phyloP scores from a whole-genome alignment of 768 basidiomycete species.

The Jaapia argillacea region DNA sequence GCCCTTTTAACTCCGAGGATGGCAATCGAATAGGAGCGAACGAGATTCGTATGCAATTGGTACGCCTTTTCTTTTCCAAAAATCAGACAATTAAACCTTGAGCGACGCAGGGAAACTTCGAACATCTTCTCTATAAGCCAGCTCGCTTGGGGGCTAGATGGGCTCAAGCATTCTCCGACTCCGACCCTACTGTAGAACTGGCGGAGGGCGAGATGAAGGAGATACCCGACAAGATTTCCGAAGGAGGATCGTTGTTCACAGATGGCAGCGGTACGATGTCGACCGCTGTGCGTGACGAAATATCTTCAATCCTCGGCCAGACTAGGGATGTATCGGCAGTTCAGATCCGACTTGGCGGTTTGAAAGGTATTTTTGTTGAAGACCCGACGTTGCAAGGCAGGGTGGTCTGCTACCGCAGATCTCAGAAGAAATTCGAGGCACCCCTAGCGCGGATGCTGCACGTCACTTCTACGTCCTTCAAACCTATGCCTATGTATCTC shows the following conservation, averaged over 20 bases:
- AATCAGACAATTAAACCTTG: neutral
- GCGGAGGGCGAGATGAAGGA: slow-evolving; percentile 21
- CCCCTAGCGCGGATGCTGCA: slow-evolving; percentile 28
- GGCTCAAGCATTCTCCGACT: slow-evolving; percentile 44
- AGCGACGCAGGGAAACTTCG: slow-evolving; percentile 29
- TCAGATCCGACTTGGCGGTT: slow-evolving; percentile 36
- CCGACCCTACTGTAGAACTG: slow-evolving; percentile 34
- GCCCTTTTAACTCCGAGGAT: slow-evolving; percentile 23
- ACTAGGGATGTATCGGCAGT: slow-evolving; percentile 22
- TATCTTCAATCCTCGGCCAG: too few relatives aligned
- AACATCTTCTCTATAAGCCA: slow-evolving; percentile 26
- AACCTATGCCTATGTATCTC: slow-evolving; percentile 32
- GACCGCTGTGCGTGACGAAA: too few relatives aligned
- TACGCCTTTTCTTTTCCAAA: neutral
- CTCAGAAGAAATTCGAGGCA: slow-evolving; percentile 39
- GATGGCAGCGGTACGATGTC: slow-evolving; percentile 44
- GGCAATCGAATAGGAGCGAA: neutral
- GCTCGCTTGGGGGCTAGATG: slow-evolving; percentile 42
- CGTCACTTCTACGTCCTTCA: slow-evolving; percentile 34
- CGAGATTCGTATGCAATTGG: neutral
- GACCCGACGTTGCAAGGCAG: slow-evolving; percentile 27
- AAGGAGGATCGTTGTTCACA: slow-evolving; percentile 28
- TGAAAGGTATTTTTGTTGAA: slow-evolving; percentile 36
- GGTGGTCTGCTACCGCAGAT: slow-evolving; percentile 29
- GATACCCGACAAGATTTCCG: slow-evolving; percentile 21